Conservation (phyloP, 2,329 filamentous ascomycete species). For the Aspergillus sclerotialis region DNA sequence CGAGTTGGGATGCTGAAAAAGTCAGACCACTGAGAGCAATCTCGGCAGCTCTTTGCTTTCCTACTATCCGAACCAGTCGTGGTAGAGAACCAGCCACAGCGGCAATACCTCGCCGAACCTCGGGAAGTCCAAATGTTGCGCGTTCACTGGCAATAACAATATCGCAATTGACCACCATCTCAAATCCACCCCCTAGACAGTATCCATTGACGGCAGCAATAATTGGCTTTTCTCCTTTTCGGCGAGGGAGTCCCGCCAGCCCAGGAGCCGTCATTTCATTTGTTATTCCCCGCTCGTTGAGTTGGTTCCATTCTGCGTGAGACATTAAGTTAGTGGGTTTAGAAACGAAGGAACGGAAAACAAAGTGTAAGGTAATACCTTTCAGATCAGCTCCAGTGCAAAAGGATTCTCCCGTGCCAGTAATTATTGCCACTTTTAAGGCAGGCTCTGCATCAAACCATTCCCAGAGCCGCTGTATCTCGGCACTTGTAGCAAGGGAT, state of each 20-base stretch:
- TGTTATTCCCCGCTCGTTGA: constrained; percentile 29
- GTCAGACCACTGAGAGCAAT: constrained; percentile 60
- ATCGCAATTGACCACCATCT: constrained; percentile 69
- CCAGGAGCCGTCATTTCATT: constrained; percentile 41
- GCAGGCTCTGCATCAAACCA: constrained; percentile 59
- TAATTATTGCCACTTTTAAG: constrained; percentile 57
- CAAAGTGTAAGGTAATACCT: constrained; percentile 24
- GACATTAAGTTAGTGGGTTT: not conserved
- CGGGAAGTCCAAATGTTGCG: constrained; percentile 63
- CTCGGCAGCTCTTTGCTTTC: constrained; percentile 62
- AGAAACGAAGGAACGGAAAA: too few relatives aligned
- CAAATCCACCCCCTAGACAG: constrained; percentile 68
- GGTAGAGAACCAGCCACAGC: constrained; percentile 66
- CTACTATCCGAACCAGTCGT: constrained; percentile 58
- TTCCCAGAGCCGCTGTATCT: constrained; percentile 43
- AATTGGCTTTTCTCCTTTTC: constrained; percentile 65
- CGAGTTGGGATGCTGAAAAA: constrained; percentile 54
- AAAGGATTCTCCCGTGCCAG: constrained; percentile 58
- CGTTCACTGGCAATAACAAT: constrained; percentile 46
- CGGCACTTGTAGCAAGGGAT: constrained; percentile 33
- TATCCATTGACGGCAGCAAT: constrained; percentile 70
- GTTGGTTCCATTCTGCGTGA: constrained; percentile 48
- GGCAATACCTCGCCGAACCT: constrained; percentile 64
- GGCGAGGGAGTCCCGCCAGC: constrained; percentile 60
- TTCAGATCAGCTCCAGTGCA: constrained; percentile 63